Evolutionary conservation across 2,329 filamentous ascomycete species (phyloP).

Genomic region (Cladosporium austrohemisphaericum): DNA sequence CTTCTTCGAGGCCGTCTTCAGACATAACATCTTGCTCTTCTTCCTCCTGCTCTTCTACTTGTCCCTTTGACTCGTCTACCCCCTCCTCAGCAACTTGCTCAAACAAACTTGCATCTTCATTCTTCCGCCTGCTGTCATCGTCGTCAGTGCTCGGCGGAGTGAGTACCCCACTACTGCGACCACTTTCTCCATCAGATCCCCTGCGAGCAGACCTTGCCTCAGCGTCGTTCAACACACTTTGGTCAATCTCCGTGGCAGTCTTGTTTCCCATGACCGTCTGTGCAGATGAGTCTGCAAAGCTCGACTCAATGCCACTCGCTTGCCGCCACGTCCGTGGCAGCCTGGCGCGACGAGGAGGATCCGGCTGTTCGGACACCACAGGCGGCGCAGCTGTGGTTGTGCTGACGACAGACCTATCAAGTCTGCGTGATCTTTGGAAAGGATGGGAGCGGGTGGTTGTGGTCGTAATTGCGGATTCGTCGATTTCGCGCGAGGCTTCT

Average conservation of each 20-base stretch:
- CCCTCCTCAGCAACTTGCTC: background rate
- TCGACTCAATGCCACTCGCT: conserved; percentile 36
- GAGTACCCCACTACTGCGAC: conserved; percentile 24
- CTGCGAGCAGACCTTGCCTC: no score
- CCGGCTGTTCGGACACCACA: conserved; percentile 24
- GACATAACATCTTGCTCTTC: conserved; percentile 18
- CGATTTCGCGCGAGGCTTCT: conserved; percentile 40
- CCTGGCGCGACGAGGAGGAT: conserved; percentile 37
- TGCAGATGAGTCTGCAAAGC: conserved; percentile 37
- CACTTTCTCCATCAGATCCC: conserved; percentile 10
- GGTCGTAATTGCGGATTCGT: conserved; percentile 17
- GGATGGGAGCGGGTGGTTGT: background rate
- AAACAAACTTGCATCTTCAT: conserved; percentile 6
- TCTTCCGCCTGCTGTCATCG: conserved; percentile 17
- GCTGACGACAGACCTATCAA: conserved; percentile 33
- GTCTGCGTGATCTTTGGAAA: conserved; percentile 20
- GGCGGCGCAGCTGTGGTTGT: background rate
- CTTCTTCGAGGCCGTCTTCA: conserved; percentile 18
- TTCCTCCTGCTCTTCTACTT: conserved; percentile 16
- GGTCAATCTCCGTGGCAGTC: no score
- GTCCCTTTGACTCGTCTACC: background rate
- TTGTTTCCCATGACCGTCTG: no score
- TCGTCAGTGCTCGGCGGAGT: conserved; percentile 34
- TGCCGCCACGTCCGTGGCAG: conserved; percentile 42
- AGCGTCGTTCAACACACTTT: no score